Evolutionary conservation across 306 rosid species (phyloP), one percentile per base, ranked within the genome.

Genomic region (Castanea crenata): DNA sequence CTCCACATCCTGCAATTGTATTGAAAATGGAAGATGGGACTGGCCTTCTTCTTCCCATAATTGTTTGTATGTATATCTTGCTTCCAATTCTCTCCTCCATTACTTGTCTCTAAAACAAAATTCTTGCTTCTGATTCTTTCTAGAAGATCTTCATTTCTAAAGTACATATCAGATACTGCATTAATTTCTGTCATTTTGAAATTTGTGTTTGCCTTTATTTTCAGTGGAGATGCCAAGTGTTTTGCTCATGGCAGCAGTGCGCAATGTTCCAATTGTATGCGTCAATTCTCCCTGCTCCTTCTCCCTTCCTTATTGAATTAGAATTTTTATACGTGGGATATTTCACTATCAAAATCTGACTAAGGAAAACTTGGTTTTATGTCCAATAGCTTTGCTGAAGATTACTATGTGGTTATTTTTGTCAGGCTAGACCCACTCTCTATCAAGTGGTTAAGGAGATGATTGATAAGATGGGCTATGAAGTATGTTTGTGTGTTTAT

Each of bases 171-270:
- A 63, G 25, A 73, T 64, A 55, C 62, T 74, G 75, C 71, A 71
- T 57, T 31, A 72, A 63, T 72, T 77, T 59, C 5, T 58, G 3
- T 49, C 11, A 32, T 75, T 79, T 71, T 76, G 46, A 83, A 80
- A 65, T 61, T 64, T 83, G 32, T 79, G 83, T 57, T 78, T 84
- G 76, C 71, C 77, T 85, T 79, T 79, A 62, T 75, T 86, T 84
- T 83, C 91, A 95, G 99, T 89, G 96, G 99, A 95, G 83, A 91
- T 95, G 99, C 99, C 99, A 1, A 93, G 98, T 52, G 92, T 89
- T 75, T 83, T 95, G 76, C 92, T 95, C 44, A 83, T 93, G 98
- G 99, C 98, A 46, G 98, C 99, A 32, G 67, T 95, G 78, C 96
- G 96, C 86, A 90, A 95, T 81, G 98, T 91, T 88, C 96, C 85